phyloP scores from a whole-genome alignment of 768 basidiomycete genomes.

The Hirschioporus abietinus region DNA sequence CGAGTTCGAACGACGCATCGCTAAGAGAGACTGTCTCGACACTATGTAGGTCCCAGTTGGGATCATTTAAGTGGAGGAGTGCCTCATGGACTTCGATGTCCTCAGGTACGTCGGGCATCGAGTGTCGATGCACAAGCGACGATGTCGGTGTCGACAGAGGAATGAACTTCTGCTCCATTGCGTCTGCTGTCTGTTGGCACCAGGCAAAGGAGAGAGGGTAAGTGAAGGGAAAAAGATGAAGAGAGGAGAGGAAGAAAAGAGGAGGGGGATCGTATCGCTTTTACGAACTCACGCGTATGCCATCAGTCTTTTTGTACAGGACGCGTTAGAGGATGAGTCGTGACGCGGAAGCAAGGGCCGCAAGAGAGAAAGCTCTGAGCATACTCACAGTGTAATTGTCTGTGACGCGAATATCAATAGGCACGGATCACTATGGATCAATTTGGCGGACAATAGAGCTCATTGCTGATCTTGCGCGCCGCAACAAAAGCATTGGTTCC shows the following conservation, averaged over 20 bases:
- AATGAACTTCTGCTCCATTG: background rate
- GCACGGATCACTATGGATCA: background rate
- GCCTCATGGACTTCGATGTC: conserved; percentile 45
- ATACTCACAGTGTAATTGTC: background rate
- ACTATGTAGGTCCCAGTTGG: conserved; percentile 59
- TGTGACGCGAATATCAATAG: background rate
- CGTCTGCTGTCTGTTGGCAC: background rate
- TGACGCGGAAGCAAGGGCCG: background rate
- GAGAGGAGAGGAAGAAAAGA: background rate
- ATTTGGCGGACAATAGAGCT: conserved; percentile 1
- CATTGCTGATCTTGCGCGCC: background rate
- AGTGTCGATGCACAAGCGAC: conserved; percentile 36
- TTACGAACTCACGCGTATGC: background rate
- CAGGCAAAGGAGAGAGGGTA: background rate
- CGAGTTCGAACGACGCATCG: conserved; percentile 30
- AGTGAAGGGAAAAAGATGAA: background rate
- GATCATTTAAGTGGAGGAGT: conserved; percentile 73
- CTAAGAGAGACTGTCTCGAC: conserved; percentile 29
- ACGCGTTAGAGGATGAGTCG: background rate
- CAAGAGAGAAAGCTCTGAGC: background rate
- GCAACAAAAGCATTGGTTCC: conserved; percentile 1
- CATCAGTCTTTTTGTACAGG: background rate
- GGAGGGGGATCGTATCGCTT: background rate
- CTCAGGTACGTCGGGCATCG: conserved; percentile 71
- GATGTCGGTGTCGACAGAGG: conserved; percentile 11